phyloP scores from a whole-genome alignment of 495 filamentous ascomycete genomes.

The Lasiosphaeria ovina region DNA sequence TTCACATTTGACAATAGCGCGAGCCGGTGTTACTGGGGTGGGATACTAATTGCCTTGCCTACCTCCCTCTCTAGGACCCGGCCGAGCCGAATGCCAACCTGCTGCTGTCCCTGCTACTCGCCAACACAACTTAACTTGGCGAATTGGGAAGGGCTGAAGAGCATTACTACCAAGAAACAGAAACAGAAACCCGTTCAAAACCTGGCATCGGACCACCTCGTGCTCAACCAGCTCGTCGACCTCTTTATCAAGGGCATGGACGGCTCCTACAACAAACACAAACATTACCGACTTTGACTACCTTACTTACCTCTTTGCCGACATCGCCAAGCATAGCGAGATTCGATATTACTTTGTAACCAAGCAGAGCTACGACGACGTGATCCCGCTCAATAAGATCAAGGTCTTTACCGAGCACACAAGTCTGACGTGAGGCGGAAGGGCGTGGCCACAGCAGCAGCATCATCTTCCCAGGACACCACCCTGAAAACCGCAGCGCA shows the following conservation, averaged over 20 bases:
- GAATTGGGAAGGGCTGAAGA: slow-evolving; percentile 71
- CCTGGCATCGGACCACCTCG: slow-evolving; percentile 65
- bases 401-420: slow-evolving; percentile 91
- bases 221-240: slow-evolving; percentile 88
- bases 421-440: slow-evolving; percentile 72
- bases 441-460: slow-evolving; percentile 64
- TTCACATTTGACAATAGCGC: neutral
- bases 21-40: slow-evolving; percentile 9
- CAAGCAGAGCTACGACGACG: slow-evolving; percentile 68
- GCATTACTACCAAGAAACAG: slow-evolving; percentile 62
- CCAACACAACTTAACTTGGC: slow-evolving; percentile 87
- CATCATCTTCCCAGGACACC: no score
- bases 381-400: slow-evolving; percentile 84
- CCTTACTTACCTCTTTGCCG: slow-evolving; percentile 88
- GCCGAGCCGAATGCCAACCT: slow-evolving; percentile 73
- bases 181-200: slow-evolving; percentile 57
- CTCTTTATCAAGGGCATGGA: slow-evolving; percentile 90
- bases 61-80: slow-evolving; percentile 44
- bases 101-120: slow-evolving; percentile 88
- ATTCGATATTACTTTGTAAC: slow-evolving; percentile 74
- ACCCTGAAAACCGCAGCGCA: no score
- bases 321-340: slow-evolving; percentile 74
- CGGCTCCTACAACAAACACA: slow-evolving; percentile 74
- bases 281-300: slow-evolving; percentile 93
- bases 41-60: slow-evolving; percentile 1